A percentile compares a stretch with the other conserved stretches of the same genome.
Conservation (phyloP, 2,329 filamentous ascomycete species). For the Scedosporium apiospermum region DNA sequence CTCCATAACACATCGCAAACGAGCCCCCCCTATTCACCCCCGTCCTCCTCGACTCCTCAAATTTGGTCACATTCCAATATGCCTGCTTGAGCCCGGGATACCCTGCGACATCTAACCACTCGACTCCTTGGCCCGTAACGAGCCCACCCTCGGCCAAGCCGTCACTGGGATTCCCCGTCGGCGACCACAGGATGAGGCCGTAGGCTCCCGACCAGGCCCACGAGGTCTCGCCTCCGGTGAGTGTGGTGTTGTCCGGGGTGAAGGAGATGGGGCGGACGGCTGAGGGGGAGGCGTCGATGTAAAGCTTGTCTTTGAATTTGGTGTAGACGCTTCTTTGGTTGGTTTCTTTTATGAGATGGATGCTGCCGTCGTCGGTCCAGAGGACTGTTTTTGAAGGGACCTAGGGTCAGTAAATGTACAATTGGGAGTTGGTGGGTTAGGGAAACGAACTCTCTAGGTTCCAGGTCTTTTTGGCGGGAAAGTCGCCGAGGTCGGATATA, state of each 20-base stretch:
- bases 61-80: slow-evolving; percentile 4
- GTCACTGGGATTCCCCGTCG: not conserved
- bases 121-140: slow-evolving; percentile 2
- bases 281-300: slow-evolving; percentile 3
- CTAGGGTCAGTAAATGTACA: not conserved
- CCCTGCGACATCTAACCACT: not conserved
- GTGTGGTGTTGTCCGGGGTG: slow-evolving; percentile 5
- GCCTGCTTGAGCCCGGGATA: slow-evolving; percentile 4
- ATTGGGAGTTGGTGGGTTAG: not conserved
- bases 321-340: not conserved
- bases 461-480: slow-evolving; percentile 4
- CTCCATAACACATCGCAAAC: slow-evolving; percentile 2
- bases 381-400: not conserved
- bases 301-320: slow-evolving; percentile 5
- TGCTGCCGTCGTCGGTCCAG: slow-evolving; percentile 2
- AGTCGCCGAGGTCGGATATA: slow-evolving; percentile 3
- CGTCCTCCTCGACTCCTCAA: not conserved
- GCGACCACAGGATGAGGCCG: slow-evolving; percentile 3
- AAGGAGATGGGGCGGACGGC: slow-evolving; percentile 3
- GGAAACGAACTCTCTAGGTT: not conserved
- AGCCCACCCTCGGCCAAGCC: not conserved
- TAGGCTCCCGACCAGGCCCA: slow-evolving; percentile 5
- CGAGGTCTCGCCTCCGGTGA: slow-evolving; percentile 1
- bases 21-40: not conserved
- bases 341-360: not conserved